Evolutionary conservation across 1,139 yeast genomes (phyloP), one percentile per base, ranked within the genome.

Genomic region (Yamadazyma songkhlaensis): DNA sequence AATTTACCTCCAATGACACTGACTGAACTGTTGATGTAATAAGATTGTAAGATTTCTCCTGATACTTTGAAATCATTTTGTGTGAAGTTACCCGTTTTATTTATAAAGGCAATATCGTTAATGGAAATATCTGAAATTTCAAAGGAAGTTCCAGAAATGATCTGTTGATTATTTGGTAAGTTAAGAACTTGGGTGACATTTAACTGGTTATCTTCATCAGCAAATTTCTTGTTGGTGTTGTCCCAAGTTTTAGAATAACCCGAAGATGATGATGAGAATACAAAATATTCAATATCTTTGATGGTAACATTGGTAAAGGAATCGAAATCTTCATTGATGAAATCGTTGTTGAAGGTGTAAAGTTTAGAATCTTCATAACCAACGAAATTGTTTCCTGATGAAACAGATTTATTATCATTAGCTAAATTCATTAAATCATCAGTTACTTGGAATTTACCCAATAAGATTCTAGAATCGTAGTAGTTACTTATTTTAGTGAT

Each of bases 1-100:
- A 72, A 70, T n/a, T 50, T 47, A 5, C 77, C 77, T 11, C 84
- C 89, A 34, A 83, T 50, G 1, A 77, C 72, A 36, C 81, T 65
- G 4, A 73, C 45, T 0, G 79, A 54, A 14, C 62, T 62, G 50
- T 82, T 81, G 29, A 83, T 64, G 37, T 59, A 64, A 42, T 50
- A 65, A 0, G 75, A 61, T 4, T 51, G 42, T 10, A 54, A 40
- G 14, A 84, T 77, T 1, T 58, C 54, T 20, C 82, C 83, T 13
- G 28, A 31, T 6, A 34, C 23, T 13, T 28, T 15, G 10, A 36
- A 34, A 6, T 41, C 40, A n/a, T 41, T 42, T 7, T 47, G 33
- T 8, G 65, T 45, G 39, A 51, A 66, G 5, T 46, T 41, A 6
- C 50, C 44, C 32, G 69, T 56, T 9, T 37, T 35, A 8, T 47